A percentile compares a stretch with the other conserved stretches of the same genome.
phyloP scores from a whole-genome alignment of 768 basidiomycete species.

The Pisolithus microcarpus region DNA sequence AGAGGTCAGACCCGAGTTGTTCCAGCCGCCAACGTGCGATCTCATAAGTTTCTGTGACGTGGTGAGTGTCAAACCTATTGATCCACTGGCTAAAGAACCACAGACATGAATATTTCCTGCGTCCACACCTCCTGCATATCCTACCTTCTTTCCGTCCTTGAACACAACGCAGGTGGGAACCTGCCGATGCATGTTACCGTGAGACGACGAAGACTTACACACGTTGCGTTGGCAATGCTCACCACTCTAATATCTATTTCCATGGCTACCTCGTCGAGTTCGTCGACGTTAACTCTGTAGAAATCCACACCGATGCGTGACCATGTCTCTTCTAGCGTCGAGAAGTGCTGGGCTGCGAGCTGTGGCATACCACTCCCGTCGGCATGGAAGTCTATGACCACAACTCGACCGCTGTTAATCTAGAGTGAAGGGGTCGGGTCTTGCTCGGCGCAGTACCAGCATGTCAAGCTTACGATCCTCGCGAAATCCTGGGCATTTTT shows the following conservation, averaged over 20 bases:
- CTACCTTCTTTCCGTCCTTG: slow-evolving; percentile 23
- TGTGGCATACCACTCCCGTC: slow-evolving; percentile 8
- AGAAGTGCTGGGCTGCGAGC: slow-evolving; percentile 8
- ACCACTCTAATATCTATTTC: slow-evolving; percentile 61
- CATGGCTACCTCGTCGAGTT: slow-evolving; percentile 41
- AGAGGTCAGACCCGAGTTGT: neutral
- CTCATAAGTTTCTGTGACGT: slow-evolving; percentile 16
- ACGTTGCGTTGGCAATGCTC: slow-evolving; percentile 15
- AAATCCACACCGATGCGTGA: slow-evolving; percentile 39
- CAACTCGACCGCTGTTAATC: slow-evolving; percentile 22
- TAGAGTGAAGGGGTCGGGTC: neutral
- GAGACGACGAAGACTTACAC: too few species aligned
- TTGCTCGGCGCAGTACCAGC: neutral
- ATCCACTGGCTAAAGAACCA: slow-evolving; percentile 5
- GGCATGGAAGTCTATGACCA: slow-evolving; percentile 18
- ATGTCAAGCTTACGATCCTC: slow-evolving; percentile 6
- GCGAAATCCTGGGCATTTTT: slow-evolving; percentile 14
- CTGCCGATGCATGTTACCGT: slow-evolving; percentile 1
- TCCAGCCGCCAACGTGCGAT: slow-evolving; percentile 10
- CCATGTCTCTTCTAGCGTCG: slow-evolving; percentile 15
- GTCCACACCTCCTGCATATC: slow-evolving; percentile 20
- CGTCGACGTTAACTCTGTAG: slow-evolving; percentile 73
- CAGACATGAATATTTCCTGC: slow-evolving; percentile 20
- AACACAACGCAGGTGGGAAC: slow-evolving; percentile 25
- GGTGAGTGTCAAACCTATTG: neutral